Conservation (phyloP, 805 yeast genomes). For the Wickerhamiella slavikovae region DNA sequence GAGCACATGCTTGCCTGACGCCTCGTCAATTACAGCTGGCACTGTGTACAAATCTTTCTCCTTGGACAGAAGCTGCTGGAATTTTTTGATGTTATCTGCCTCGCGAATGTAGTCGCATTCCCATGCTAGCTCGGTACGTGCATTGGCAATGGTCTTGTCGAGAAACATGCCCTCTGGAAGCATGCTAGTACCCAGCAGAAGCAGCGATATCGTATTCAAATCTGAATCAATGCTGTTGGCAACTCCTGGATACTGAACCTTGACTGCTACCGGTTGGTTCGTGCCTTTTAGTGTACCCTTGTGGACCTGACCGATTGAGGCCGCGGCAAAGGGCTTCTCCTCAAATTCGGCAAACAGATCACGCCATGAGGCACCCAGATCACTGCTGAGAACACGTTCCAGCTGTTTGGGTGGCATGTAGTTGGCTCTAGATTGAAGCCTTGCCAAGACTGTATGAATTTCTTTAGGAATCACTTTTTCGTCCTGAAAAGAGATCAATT, state of each 20-base stretch:
- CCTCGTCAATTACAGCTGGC: conserved; percentile 58
- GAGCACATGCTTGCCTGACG: conserved; percentile 63
- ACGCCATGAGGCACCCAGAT: conserved; percentile 70
- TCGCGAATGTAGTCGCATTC: conserved; percentile 92
- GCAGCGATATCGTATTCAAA: conserved; percentile 60
- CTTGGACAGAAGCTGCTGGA: conserved; percentile 37
- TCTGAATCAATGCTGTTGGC: conserved; percentile 87
- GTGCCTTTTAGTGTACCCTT: conserved; percentile 43
- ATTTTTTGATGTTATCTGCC: conserved; percentile 53
- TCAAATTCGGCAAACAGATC: conserved; percentile 48
- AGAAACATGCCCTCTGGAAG: conserved; percentile 82
- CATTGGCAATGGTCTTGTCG: conserved; percentile 82
- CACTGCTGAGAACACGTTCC: conserved; percentile 47
- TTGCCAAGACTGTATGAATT: conserved; percentile 53
- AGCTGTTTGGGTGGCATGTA: conserved; percentile 91
- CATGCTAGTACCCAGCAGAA: conserved; percentile 68
- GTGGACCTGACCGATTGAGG: conserved; percentile 95
- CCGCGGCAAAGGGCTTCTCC: conserved; percentile 87
- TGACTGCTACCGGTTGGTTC: conserved; percentile 61
- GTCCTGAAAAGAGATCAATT: conserved; percentile 88
- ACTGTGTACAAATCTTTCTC: conserved; percentile 52
- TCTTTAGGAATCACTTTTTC: conserved; percentile 66
- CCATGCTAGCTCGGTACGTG: conserved; percentile 86
- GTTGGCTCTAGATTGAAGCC: conserved; percentile 87
- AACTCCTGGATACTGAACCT: conserved; percentile 95